Base-by-base conservation (phyloP, 2,329 filamentous ascomycete genomes). In the Fusarium sp. region DNA sequence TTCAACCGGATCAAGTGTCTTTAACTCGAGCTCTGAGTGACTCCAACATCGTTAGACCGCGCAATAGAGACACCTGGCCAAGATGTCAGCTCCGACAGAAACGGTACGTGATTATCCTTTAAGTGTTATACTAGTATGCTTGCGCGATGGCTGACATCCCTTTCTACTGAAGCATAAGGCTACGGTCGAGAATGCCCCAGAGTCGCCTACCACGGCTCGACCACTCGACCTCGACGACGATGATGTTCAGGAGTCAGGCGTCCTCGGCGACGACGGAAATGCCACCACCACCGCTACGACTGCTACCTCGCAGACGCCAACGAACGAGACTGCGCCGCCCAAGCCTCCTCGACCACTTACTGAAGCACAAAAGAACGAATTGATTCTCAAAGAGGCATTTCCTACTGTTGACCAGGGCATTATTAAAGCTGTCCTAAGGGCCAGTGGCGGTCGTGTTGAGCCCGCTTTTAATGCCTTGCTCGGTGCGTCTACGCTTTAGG, bases 381-480 rank as follows among this genome's bases (percentile, higher is more conserved):
- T 89, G 75, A 98, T 94, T 4, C 86, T 99, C 60, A 95, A 94
- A 79, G 96, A 99, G 80, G 96, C 96, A 0, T 99, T 99, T 76
- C 96, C 96, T 0, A 88, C 85, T 59, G 93, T 98, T 65, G 96
- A 99, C 57, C 79, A 83, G 8, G 80, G 89, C 46, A 92, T 99
- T 48, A 89, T 99, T 80, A 97, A 91, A 81, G 96, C 96, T 31
- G 92, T 99, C 1, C 83, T 99, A 70, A 87, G 89, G 27, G 96
- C 96, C 13, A 98, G 96, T 79, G 88, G 91, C 62, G 95, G 95
- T 64, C 90, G 92, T 76, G 91, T 98, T 50, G 96, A 99, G 80
- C 93, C 94, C 34, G 95, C 96, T 13, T 99, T 99, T 83, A 96
- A 98, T 82, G 96, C 96, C 37, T 87, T 99, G 44, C 87, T 99